Percentiles rank a stretch among this genome's conserved stretches.
Conservation (phyloP, 2,329 filamentous ascomycete species). For the Diaporthe humulicola region DNA sequence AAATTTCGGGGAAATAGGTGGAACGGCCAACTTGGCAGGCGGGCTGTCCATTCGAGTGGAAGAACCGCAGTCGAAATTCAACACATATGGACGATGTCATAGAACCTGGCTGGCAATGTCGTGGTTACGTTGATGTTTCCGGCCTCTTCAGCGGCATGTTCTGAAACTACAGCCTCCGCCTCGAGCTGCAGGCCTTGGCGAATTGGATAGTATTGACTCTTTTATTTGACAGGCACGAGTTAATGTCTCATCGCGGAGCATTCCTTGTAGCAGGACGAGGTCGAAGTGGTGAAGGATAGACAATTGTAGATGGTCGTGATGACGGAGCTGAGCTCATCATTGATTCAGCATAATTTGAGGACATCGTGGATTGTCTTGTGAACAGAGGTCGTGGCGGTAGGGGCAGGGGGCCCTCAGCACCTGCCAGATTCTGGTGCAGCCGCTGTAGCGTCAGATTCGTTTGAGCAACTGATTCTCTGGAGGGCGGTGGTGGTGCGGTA, state of each 20-base stretch:
- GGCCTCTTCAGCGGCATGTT: not conserved
- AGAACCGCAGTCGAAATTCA: not conserved
- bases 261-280: conserved; percentile 1
- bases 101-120: not conserved
- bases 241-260: not conserved
- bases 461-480: not conserved
- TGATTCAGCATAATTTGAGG: not conserved
- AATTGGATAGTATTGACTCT: not conserved
- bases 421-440: not conserved
- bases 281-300: conserved; percentile 14
- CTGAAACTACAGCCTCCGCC: not conserved
- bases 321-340: conserved; percentile 7
- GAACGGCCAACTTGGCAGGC: not conserved
- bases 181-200: not conserved
- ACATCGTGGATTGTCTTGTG: conserved; percentile 2
- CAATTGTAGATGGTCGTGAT: conserved; percentile 15
- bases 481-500: not conserved
- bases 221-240: not conserved
- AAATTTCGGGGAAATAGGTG: not conserved
- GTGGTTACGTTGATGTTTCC: not conserved
- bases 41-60: not conserved
- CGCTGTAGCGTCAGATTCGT: not conserved
- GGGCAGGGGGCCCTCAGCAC: not conserved
- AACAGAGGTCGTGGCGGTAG: not conserved
- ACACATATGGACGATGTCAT: too few relatives aligned